Base-by-base conservation (phyloP, 768 basidiomycete species). In the Infundibulicybe gibba region DNA sequence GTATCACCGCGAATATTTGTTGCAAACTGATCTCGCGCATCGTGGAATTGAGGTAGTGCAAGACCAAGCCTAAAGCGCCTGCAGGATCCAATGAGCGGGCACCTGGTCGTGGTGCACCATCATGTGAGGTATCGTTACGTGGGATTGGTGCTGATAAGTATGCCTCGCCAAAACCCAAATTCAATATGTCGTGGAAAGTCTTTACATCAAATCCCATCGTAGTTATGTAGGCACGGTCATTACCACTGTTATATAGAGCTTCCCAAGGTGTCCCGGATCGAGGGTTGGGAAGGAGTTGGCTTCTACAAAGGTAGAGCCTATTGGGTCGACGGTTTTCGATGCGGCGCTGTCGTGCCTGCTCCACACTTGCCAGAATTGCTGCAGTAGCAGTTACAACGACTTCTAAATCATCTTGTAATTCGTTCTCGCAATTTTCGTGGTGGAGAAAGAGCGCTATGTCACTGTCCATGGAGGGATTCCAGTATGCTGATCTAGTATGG, bases 1-100 rank as follows among this genome's bases (percentile, higher is more conserved):
- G 72, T 11, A 70, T 60, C 5, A 77, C 53, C 1, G 69, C 71
- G 52, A 77, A 79, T 6, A 76, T 74, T 41, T 75, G 67, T 45
- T 69, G 64, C 1, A 77, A 58, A 19, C 55, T 62, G 19, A 65
- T 54, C 25, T 76, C 66, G 1, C 42, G 58, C 65, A 76, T 74
- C 0, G 70, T 56, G 0, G 75, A 77, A n/a, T 52, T 56, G 5
- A 77, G 56, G 32, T 64, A 74, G 43, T 77, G 72, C 1, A 76
- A 61, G 0, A 61, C 44, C 0, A 76, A 64, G 1, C 74, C 70
- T 1, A 77, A 60, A 0, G 62, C 73, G 2, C 74, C 71, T 19
- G 60, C 61, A 19, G 66, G 72, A 63, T 71, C 61, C 2, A 75
- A 57, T 0, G 71, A 74, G 0, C 60, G 55, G 0, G 50, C 10